phyloP scores from a whole-genome alignment of 2,329 filamentous ascomycete species.

The Epichloe amarillans region DNA sequence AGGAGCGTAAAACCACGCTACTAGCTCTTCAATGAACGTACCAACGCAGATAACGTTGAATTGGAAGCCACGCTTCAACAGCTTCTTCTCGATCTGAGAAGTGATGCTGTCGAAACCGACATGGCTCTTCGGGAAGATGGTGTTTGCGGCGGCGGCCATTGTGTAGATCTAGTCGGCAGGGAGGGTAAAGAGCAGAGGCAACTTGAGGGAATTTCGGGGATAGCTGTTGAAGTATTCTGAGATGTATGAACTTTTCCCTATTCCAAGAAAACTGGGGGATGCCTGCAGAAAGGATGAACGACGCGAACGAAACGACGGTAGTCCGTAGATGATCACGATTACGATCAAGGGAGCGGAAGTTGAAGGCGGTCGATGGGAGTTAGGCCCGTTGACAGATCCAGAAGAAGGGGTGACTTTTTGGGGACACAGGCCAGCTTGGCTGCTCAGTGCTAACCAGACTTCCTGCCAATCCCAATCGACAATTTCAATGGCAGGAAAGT shows the following conservation, averaged over 20 bases:
- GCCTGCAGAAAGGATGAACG: conserved; percentile 9
- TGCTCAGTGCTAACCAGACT: not conserved
- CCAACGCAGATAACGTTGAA: conserved; percentile 99
- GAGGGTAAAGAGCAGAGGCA: not conserved
- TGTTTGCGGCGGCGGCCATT: conserved; percentile 52
- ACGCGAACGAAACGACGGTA: conserved; percentile 10
- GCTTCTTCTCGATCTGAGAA: conserved; percentile 97
- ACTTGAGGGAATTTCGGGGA: not conserved
- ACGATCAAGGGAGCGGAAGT: conserved; percentile 3
- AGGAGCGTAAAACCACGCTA: conserved; percentile 1
- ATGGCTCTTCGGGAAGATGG: conserved; percentile 86
- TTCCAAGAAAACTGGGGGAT: conserved; percentile 22
- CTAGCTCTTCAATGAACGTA: conserved; percentile 37
- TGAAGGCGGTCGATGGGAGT: conserved; percentile 2
- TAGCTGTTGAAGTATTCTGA: conserved; percentile 15
- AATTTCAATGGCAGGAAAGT: conserved; percentile 32
- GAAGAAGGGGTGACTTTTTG: conserved; percentile 25
- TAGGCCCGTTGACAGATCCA: conserved; percentile 4
- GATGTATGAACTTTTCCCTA: conserved; percentile 11
- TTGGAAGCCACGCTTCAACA: conserved; percentile 98
- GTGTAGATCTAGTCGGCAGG: conserved; percentile 33
- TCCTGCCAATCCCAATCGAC: conserved; percentile 31
- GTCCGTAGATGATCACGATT: conserved; percentile 1
- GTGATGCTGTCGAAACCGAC: conserved; percentile 99
- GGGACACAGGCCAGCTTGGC: conserved; percentile 14